phyloP scores from a whole-genome alignment of 2,329 filamentous ascomycete genomes.

The Aureobasidium sp. region DNA sequence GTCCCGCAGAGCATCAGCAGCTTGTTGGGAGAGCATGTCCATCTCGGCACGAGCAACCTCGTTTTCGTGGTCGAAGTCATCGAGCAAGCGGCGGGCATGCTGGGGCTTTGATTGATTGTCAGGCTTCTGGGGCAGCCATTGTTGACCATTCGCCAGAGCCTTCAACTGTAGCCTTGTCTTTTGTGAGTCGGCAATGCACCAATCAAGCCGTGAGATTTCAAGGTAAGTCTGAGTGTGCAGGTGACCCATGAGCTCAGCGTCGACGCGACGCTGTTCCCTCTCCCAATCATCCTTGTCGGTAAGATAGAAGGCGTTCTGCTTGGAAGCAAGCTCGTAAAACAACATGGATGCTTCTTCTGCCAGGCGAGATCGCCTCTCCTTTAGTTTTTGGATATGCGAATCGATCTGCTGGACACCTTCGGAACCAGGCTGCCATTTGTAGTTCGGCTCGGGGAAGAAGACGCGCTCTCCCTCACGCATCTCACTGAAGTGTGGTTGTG shows the following conservation, averaged over 20 bases:
- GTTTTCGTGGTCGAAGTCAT: constrained; percentile 9
- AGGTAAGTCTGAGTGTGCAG: constrained; percentile 15
- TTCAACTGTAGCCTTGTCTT: constrained; percentile 16
- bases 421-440: constrained; percentile 12
- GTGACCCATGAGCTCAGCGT: constrained; percentile 13
- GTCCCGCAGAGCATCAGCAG: background rate
- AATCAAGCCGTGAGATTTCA: constrained; percentile 14
- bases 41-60: constrained; percentile 1
- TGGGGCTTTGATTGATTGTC: background rate
- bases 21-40: constrained; percentile 1
- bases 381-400: constrained; percentile 11
- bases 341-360: constrained; percentile 15
- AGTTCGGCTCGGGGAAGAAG: constrained; percentile 13
- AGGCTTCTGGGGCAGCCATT: constrained; percentile 10
- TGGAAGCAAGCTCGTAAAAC: constrained; percentile 15
- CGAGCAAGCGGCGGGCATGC: constrained; percentile 6
- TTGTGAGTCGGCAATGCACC: constrained; percentile 19
- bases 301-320: constrained; percentile 13
- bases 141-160: constrained; percentile 5
- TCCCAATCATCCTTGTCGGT: background rate
- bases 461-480: constrained; percentile 14
- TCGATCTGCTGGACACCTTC: constrained; percentile 11
- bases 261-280: constrained; percentile 2
- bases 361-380: background rate
- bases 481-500: constrained; percentile 14